These are phyloP conservation scores for Hemileccinum impolitum DNA, from an alignment of 768 basidiomycete genomes.

Conservation along the genomic window DNA sequence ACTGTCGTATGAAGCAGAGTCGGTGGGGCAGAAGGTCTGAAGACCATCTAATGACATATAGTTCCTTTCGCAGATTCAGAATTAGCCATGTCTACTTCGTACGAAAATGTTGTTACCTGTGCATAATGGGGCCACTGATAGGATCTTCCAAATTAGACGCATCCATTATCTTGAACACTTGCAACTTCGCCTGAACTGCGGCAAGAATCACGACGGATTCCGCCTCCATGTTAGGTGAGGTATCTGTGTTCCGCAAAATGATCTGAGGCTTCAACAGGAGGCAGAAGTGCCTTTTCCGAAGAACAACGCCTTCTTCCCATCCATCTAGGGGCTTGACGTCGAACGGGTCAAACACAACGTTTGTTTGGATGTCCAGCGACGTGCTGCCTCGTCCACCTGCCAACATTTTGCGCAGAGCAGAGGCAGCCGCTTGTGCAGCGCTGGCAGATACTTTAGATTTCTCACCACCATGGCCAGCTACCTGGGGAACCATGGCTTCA, in stretches of 20 bases:
- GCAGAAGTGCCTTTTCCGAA: conserved; percentile 73
- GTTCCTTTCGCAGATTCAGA: conserved; percentile 46
- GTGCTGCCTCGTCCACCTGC: conserved; percentile 50
- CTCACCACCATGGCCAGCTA: conserved; percentile 16
- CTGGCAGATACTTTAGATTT: conserved; percentile 33
- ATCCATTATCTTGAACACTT: conserved; percentile 81
- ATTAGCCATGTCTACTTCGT: neutral
- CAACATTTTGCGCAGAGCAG: conserved; percentile 62
- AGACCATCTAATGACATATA: conserved; percentile 76
- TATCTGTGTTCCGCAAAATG: conserved; percentile 61
- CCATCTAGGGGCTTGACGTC: conserved; percentile 60
- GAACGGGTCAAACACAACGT: conserved; percentile 29
- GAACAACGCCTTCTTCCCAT: conserved; percentile 68
- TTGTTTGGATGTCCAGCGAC: conserved; percentile 36
- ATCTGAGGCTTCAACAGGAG: conserved; percentile 91
- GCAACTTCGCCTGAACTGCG: conserved; percentile 75
- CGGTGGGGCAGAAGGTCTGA: conserved; percentile 80
- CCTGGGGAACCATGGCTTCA: conserved; percentile 33
- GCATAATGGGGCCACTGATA: conserved; percentile 82
- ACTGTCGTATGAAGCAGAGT: conserved; percentile 38
- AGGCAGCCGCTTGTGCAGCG: conserved; percentile 64
- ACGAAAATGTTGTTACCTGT: conserved; percentile 47
- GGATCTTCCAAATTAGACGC: conserved; percentile 74
- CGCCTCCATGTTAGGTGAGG: conserved; percentile 26
- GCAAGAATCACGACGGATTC: conserved; percentile 70